Evolutionary conservation across 352 stramenopile genomes (phyloP), one percentile per base, ranked within the genome.

Genomic region (Peronospora belbahrii): DNA sequence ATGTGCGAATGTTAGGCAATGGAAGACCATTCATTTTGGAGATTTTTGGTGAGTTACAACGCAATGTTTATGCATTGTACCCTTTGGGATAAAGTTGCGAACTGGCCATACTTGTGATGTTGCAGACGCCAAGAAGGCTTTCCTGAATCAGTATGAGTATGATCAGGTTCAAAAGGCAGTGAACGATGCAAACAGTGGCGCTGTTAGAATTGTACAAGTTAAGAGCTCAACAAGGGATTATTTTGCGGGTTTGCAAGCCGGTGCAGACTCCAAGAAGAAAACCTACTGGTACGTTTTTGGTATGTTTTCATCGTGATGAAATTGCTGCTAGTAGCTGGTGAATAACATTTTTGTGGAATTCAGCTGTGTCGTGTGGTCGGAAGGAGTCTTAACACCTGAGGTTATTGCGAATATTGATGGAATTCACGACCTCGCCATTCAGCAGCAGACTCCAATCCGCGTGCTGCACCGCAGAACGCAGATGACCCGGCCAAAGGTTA

Each of bases 391-490:
- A 30, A 88, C 79, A 18, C 46, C 56, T 0, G 71, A 83, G 9
- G 56, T 60, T 1, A 56, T 82, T 28, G 67, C 75, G 6, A 93
- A 83, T 44, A 70, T 97, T 17, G 72, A 93, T 36, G 57, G 59
- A 4, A 83, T 94, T 34, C 51, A 81, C 9, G 74, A 96, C 31
- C 61, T 98, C 13, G 80, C 74, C 9, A 81, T 99, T 48, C 57
- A 95, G 42, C 97, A 99, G 72, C 74, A 86, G 50, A 99, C 97
- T 24, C 97, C 97, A 0, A 62, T 99, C 10, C 93, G 97, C 17
- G 97, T 99, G 15, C 59, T 99, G 22, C 97, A 99, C 67, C 88
- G 96, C 0, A 74, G 97, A 41, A 95, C 96, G 14, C 76, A 97
- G 35, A 82, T 98, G 62, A 93, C 83, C 20, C 77, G 97, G 0